Percentiles rank a stretch among this genome's conserved stretches.
These are phyloP conservation scores for Pythium dissimile DNA, from an alignment of 352 stramenopile genomes.

Conservation along the genomic window DNA sequence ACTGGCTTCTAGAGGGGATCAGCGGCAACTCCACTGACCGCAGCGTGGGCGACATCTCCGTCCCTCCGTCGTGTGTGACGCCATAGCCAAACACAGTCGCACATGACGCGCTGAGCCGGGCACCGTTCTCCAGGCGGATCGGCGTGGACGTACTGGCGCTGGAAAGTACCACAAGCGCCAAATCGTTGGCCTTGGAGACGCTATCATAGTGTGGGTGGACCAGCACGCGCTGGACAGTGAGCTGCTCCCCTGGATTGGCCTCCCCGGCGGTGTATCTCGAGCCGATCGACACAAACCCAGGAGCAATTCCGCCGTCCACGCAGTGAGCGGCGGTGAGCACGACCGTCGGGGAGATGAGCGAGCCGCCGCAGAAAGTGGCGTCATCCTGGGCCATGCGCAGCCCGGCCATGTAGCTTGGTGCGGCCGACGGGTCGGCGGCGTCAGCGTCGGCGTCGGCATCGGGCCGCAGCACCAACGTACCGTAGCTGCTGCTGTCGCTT, in stretches of 20 bases:
- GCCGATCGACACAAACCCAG: not conserved
- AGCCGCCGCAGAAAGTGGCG: conserved; percentile 14
- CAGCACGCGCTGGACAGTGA: not conserved
- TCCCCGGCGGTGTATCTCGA: not conserved
- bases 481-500: too few relatives aligned
- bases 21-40: conserved; percentile 3
- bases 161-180: not conserved
- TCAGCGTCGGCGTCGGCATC: not conserved
- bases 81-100: conserved; percentile 7
- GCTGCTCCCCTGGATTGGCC: not conserved
- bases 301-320: not conserved
- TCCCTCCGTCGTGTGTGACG: not conserved
- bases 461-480: not conserved
- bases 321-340: conserved; percentile 18
- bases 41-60: not conserved
- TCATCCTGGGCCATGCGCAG: conserved; percentile 7
- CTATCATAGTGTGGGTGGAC: conserved; percentile 1
- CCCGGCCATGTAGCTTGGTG: not conserved
- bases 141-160: not conserved
- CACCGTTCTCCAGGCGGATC: not conserved
- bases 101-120: not conserved
- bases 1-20: not conserved
- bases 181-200: not conserved
- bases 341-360: conserved; percentile 7
- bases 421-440: too few relatives aligned